Evolutionary conservation across 2,329 filamentous ascomycete genomes (phyloP).

Genomic region (Xylariomycetidae sp.): DNA sequence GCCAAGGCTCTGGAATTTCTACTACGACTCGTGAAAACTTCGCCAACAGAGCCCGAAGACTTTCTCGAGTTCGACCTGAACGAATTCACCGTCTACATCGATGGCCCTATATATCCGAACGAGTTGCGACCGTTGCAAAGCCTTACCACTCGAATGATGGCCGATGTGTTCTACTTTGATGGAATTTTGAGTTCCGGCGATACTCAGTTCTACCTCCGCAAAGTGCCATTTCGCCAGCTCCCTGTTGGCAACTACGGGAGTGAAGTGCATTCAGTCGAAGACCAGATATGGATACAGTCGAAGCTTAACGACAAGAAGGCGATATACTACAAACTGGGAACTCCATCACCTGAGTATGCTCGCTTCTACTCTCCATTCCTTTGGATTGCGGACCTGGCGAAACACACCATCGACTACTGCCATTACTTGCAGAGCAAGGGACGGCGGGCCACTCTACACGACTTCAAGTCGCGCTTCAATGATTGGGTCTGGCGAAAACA

Average conservation of each 20-base stretch:
- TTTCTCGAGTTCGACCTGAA: constrained; percentile 47
- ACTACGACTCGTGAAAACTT: constrained; percentile 10
- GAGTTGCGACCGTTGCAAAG: constrained; percentile 53
- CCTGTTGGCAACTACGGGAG: constrained; percentile 62
- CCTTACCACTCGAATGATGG: constrained; percentile 34
- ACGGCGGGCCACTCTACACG: constrained; percentile 39
- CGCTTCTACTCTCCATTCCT: constrained; percentile 58
- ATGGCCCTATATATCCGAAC: constrained; percentile 27
- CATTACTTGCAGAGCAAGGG: constrained; percentile 24
- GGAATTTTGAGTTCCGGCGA: constrained; percentile 47
- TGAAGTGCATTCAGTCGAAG: constrained; percentile 38
- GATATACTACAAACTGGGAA: constrained; percentile 59
- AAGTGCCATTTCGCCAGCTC: constrained; percentile 49
- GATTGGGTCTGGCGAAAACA: constrained; percentile 49
- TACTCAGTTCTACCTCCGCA: constrained; percentile 43
- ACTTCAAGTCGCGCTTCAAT: constrained; percentile 54
- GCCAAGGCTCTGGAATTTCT: constrained; percentile 25
- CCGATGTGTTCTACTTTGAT: constrained; percentile 47
- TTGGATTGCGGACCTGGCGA: constrained; percentile 66
- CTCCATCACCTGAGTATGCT: constrained; percentile 53
- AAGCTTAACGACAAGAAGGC: constrained; percentile 30
- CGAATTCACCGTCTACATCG: constrained; percentile 52
- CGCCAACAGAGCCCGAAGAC: constrained; percentile 15
- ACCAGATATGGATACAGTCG: constrained; percentile 61
- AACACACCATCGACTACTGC: constrained; percentile 66